phyloP scores from a whole-genome alignment of 2,329 filamentous ascomycete species.

The Verruconis gallopava region DNA sequence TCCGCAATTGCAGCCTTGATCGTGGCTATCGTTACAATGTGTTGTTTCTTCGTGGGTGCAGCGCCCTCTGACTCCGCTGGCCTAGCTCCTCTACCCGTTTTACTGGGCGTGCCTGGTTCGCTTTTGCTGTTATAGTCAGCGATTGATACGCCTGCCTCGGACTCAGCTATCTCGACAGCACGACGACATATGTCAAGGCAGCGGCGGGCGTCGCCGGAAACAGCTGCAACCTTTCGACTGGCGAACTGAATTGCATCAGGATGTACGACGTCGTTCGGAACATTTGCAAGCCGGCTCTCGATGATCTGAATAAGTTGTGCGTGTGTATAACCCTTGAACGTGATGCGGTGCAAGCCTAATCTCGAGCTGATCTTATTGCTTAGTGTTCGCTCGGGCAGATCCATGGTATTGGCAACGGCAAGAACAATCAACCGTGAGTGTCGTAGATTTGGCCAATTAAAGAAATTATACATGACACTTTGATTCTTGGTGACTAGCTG shows the following conservation, averaged over 20 bases:
- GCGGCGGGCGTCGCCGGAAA: slow-evolving; percentile 83
- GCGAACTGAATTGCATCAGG: slow-evolving; percentile 92
- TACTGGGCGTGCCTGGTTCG: slow-evolving; percentile 50
- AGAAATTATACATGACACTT: slow-evolving; percentile 99
- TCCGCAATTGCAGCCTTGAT: slow-evolving; percentile 92
- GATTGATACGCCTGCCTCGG: slow-evolving; percentile 36
- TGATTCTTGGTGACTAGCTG: slow-evolving; percentile 97
- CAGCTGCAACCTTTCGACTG: slow-evolving; percentile 88
- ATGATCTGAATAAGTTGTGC: slow-evolving; percentile 97
- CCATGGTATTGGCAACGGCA: slow-evolving; percentile 98
- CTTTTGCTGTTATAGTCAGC: slow-evolving; percentile 20
- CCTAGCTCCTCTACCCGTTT: slow-evolving; percentile 30
- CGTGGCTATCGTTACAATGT: slow-evolving; percentile 76
- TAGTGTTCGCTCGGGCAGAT: slow-evolving; percentile 84
- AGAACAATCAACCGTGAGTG: slow-evolving; percentile 91
- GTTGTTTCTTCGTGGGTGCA: slow-evolving; percentile 13
- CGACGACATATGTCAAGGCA: slow-evolving; percentile 90
- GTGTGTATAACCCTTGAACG: slow-evolving; percentile 93
- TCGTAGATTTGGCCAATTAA: slow-evolving; percentile 91
- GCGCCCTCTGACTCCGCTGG: slow-evolving; percentile 10
- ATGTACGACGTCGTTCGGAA: slow-evolving; percentile 81
- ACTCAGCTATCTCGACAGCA: slow-evolving; percentile 88
- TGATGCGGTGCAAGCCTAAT: slow-evolving; percentile 73
- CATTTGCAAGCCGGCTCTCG: slow-evolving; percentile 77
- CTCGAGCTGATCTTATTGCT: slow-evolving; percentile 98